Evolutionary conservation across 148 eudicot species (phyloP).

Genomic region (Rhododendron mucronatum): DNA sequence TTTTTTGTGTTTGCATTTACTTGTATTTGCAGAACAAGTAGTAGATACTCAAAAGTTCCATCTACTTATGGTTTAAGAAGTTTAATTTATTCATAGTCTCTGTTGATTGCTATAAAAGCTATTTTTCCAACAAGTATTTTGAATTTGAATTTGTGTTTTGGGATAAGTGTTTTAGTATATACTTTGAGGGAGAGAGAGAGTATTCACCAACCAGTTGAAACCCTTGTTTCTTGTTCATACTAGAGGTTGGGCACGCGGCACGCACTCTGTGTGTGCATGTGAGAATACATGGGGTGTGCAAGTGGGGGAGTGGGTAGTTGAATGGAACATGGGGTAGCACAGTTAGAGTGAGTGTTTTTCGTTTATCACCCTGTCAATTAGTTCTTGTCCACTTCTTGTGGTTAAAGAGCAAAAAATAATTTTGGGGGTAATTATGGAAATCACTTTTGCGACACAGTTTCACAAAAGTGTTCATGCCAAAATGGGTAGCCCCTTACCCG

Average conservation of each 20-base stretch:
- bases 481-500: not conserved
- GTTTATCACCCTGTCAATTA: no score
- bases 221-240: not conserved
- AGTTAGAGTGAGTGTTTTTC: no score
- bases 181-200: not conserved
- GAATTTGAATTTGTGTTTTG: not conserved
- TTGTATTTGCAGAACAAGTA: not conserved
- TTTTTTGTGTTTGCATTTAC: no score
- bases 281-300: not conserved
- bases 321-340: no score
- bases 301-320: no score
- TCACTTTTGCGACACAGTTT: no score
- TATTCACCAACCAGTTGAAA: not conserved
- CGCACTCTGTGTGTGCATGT: not conserved
- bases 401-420: no score
- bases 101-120: not conserved
- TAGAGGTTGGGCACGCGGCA: not conserved
- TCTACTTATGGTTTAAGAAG: not conserved
- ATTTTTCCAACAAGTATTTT: not conserved
- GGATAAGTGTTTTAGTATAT: not conserved
- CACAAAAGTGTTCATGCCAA: no score
- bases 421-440: no score
- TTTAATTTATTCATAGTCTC: not conserved
- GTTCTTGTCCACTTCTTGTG: no score
- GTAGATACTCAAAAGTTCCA: not conserved